A percentile compares a stretch with the other conserved stretches of the same genome.
phyloP scores from a whole-genome alignment of 192 early-diverging fungal genomes.

The Coemansia sp. region DNA sequence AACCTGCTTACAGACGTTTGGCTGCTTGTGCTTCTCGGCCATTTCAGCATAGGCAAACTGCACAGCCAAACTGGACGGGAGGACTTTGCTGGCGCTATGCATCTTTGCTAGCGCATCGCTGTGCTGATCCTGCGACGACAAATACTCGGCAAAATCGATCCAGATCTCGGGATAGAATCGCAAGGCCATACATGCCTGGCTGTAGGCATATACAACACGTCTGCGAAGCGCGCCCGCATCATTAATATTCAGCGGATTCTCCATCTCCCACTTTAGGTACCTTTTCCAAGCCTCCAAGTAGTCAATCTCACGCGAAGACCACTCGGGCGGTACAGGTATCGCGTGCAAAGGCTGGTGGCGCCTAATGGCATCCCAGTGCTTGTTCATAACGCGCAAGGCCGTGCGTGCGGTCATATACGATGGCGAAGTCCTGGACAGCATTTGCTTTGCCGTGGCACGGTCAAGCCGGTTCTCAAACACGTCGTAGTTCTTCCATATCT shows the following conservation, averaged over 20 bases:
- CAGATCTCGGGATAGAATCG: slow-evolving; percentile 89
- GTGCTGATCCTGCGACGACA: slow-evolving; percentile 17
- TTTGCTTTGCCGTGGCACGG: slow-evolving; percentile 81
- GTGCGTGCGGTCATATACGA: slow-evolving; percentile 94
- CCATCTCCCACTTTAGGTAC: slow-evolving; percentile 88
- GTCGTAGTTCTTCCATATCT: slow-evolving; percentile 96
- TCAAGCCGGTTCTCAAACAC: slow-evolving; percentile 84
- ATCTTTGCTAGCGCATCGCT: slow-evolving; percentile 37
- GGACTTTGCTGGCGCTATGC: slow-evolving; percentile 24
- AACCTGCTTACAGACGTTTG: slow-evolving; percentile 54
- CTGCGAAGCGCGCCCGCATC: slow-evolving; percentile 49
- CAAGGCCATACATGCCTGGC: slow-evolving; percentile 79
- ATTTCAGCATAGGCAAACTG: slow-evolving; percentile 74
- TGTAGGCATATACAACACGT: slow-evolving; percentile 83
- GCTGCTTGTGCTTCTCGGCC: slow-evolving; percentile 63
- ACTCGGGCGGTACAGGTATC: slow-evolving; percentile 73
- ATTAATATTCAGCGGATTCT: slow-evolving; percentile 81
- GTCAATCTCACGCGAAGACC: slow-evolving; percentile 71
- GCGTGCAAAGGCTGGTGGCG: slow-evolving; percentile 54
- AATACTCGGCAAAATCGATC: slow-evolving; percentile 55
- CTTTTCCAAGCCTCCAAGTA: slow-evolving; percentile 76
- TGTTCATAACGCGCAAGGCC: slow-evolving; percentile 75
- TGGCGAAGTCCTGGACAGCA: slow-evolving; percentile 78
- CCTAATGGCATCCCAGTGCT: slow-evolving; percentile 75
- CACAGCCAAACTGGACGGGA: slow-evolving; percentile 59